Conservation (phyloP, 257 asterid species). For the Solanum commersonii region DNA sequence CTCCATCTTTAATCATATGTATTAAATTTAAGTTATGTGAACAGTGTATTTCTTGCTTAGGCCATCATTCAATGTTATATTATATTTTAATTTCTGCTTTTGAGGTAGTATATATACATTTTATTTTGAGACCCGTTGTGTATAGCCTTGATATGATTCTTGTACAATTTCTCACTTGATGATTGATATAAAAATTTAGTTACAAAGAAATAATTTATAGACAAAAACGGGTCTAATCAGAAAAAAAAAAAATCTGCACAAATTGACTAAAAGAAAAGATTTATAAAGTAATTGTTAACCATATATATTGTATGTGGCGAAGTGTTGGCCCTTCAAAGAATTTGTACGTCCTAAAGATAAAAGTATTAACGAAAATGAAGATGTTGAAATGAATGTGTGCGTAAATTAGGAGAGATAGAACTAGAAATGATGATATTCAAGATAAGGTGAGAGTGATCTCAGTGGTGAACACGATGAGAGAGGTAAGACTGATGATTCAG, state of each 20-base stretch:
- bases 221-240: background rate
- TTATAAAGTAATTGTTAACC: background rate
- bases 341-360: background rate
- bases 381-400: background rate
- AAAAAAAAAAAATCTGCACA: background rate
- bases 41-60: background rate
- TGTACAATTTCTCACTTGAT: too few relatives aligned
- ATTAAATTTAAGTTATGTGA: background rate
- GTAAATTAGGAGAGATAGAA: background rate
- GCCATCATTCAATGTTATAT: background rate
- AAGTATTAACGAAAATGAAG: too few relatives aligned
- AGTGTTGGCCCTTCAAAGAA: background rate
- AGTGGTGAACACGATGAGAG: background rate
- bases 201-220: too few relatives aligned
- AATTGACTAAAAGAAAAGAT: background rate
- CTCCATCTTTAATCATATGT: too few relatives aligned
- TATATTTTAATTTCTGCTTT: too few relatives aligned
- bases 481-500: too few relatives aligned
- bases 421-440: background rate
- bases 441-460: background rate
- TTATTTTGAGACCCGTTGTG: too few relatives aligned
- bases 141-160: too few relatives aligned
- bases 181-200: too few relatives aligned
- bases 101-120: too few relatives aligned
- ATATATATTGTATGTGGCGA: background rate